phyloP scores from a whole-genome alignment of 305 asterid genomes.

The Caryopteris hybrid region DNA sequence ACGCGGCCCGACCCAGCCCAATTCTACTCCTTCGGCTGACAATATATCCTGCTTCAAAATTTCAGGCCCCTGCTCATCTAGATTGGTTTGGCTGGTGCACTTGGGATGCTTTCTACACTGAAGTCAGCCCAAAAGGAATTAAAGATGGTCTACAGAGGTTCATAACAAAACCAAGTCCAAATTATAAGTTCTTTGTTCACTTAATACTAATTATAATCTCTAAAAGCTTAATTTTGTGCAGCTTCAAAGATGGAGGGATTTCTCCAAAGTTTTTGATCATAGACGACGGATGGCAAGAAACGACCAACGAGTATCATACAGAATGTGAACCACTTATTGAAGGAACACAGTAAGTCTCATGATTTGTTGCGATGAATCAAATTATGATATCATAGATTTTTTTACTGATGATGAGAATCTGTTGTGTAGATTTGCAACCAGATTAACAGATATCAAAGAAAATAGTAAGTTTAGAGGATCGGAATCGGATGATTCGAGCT shows the following conservation, averaged over 20 bases:
- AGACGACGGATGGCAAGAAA: slow-evolving; percentile 69
- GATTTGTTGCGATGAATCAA: background rate
- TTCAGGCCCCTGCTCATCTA: slow-evolving; percentile 42
- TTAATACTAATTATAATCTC: no score
- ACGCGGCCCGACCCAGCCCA: no score
- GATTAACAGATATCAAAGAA: slow-evolving; percentile 52
- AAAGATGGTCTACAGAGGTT: slow-evolving; percentile 51
- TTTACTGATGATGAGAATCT: background rate
- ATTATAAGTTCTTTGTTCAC: background rate
- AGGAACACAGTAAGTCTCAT: slow-evolving; percentile 49
- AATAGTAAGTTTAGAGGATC: slow-evolving; percentile 44
- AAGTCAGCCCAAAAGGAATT: slow-evolving; percentile 46
- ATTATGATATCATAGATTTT: background rate
- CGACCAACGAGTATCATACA: slow-evolving; percentile 35
- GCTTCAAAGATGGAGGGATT: slow-evolving; percentile 52
- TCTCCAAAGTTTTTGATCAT: slow-evolving; percentile 50
- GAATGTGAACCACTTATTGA: slow-evolving; percentile 46
- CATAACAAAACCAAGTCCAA: background rate
- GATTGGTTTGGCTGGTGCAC: slow-evolving; percentile 75
- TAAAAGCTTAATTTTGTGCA: no score
- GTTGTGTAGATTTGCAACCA: slow-evolving; percentile 48
- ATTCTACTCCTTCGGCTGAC: background rate
- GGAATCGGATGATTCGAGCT: slow-evolving; percentile 23
- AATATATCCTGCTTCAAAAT: background rate
- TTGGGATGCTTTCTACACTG: slow-evolving; percentile 62